Conservation (phyloP, 345 rosid species). For the Pugionium cornutum region DNA sequence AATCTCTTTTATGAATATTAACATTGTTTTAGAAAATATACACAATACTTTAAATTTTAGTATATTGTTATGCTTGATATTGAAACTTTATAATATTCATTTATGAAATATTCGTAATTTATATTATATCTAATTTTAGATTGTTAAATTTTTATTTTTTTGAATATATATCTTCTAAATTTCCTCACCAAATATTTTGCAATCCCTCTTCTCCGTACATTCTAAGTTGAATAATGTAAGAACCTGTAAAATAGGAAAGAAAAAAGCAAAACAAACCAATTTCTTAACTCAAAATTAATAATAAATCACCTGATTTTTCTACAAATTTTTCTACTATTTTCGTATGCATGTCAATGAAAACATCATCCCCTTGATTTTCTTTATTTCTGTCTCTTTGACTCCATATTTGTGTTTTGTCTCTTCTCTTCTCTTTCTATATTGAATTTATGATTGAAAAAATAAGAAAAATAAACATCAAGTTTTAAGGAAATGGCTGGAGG, state of each 20-base stretch:
- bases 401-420: background rate
- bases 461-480: background rate
- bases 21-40: no score
- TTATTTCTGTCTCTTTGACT: slow-evolving; percentile 5
- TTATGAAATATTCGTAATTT: no score
- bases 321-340: slow-evolving; percentile 23
- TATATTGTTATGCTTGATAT: no score
- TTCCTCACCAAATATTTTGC: background rate
- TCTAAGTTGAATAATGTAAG: background rate
- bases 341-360: slow-evolving; percentile 14
- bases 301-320: slow-evolving; percentile 17
- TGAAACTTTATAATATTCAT: no score
- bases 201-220: background rate
- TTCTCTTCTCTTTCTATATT: background rate
- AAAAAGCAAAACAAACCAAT: background rate
- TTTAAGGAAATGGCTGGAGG: slow-evolving; percentile 51
- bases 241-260: slow-evolving; percentile 12
- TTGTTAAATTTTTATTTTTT: no score
- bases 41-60: no score
- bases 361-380: background rate
- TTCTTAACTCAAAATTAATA: no score
- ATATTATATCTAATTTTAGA: no score
- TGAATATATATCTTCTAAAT: background rate
- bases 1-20: no score
- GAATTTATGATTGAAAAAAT: background rate